Base-by-base conservation (phyloP, 1,284 basidiomycete genomes). In the Tilletia walkeri region DNA sequence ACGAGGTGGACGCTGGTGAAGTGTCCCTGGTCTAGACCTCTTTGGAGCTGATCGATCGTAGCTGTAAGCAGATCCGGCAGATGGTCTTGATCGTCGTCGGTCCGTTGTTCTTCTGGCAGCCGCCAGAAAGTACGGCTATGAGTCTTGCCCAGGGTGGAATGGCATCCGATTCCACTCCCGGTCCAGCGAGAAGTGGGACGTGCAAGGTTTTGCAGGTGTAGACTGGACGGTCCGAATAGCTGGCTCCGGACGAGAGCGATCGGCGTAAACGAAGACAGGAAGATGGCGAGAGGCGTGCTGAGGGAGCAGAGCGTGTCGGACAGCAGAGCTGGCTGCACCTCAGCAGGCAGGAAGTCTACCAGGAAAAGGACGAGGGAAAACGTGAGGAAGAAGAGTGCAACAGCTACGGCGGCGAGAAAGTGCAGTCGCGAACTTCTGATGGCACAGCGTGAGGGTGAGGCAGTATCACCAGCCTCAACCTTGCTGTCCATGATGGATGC, bases 1-100 rank as follows among this genome's bases (percentile, higher is more conserved):
- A 90, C 87, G 0, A 90, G 85, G 75, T 90, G 88, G 1, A 89
- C 88, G 71, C 89, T 90, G 1, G 87, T 87, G 75, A 90, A 90
- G 36, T 85, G 84, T 2, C 87, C 86, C 0, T 84, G 84, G 41
- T 88, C 85, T 20, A 89, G 79, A 9, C 89, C 88, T 2, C 82
- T 81, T 75, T 89, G 88, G 0, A 90, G 84, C 74, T 90, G 89
- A 0, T 81, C 69, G 39, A 90, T 82, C 0, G 88, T 88, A 0
- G 89, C 89, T 77, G 90, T 89, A 72, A 89, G 90, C 10, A 90
- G 79, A 76, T 90, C 89, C 0, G 89, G 87, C 59, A 85, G 59
- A 7, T 63, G 30, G 9, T 36, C 24, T 9, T 39, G 30, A 34
- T 63, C 36, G 12, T 10, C 34, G 24, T 24, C 56, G 7, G 7